Conservation (phyloP, 2,329 filamentous ascomycete genomes). For the Aspergillus cejpii region DNA sequence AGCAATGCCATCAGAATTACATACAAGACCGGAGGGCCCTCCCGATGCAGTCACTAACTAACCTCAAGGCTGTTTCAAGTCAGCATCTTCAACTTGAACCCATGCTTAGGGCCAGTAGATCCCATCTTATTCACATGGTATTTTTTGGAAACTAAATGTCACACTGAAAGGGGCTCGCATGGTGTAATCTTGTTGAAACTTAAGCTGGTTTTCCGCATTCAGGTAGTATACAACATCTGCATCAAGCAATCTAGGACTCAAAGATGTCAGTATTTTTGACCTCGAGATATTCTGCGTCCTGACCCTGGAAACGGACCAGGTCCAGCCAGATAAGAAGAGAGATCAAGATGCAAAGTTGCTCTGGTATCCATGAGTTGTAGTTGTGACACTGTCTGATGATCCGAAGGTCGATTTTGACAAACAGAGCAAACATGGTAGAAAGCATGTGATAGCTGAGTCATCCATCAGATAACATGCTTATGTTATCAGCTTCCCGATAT, state of each 20-base stretch:
- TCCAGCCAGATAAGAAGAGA: too few relatives aligned
- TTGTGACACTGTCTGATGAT: neutral
- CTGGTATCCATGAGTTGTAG: too few relatives aligned
- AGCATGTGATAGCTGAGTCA: slow-evolving; percentile 5
- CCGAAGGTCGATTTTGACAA: neutral
- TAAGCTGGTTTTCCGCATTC: slow-evolving; percentile 22
- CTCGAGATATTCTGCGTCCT: neutral
- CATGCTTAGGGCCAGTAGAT: too few relatives aligned
- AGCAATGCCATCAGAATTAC: slow-evolving; percentile 31
- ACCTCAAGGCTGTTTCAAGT: neutral
- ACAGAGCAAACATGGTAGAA: neutral
- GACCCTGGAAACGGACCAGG: too few relatives aligned
- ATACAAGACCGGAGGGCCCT: slow-evolving; percentile 9
- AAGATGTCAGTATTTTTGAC: neutral
- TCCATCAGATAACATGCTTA: slow-evolving; percentile 6
- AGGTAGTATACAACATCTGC: slow-evolving; percentile 5
- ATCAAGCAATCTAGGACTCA: neutral
- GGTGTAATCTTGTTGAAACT: neutral
- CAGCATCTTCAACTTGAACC: neutral
- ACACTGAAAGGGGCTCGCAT: neutral
- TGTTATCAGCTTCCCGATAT: slow-evolving; percentile 5
- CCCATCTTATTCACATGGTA: neutral
- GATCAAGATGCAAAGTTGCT: neutral
- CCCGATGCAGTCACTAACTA: neutral
- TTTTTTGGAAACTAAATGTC: neutral